A percentile compares a stretch with the other conserved stretches of the same genome.
Conservation (phyloP, 768 basidiomycete species). For the Panaeolus papilionaceus region DNA sequence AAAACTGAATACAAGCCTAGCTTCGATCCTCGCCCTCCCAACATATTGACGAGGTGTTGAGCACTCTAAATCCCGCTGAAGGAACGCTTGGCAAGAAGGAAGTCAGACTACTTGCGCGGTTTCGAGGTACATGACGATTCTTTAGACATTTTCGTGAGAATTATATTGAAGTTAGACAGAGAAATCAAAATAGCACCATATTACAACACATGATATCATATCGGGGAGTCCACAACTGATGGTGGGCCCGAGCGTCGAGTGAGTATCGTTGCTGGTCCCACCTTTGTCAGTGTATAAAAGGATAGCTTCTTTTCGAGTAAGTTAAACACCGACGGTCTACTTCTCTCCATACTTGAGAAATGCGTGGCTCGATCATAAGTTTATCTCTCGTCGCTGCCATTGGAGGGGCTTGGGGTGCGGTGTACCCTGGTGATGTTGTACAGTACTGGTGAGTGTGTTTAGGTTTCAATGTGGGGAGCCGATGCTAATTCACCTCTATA, state of each 20-base stretch:
- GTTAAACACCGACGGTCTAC: too few species aligned
- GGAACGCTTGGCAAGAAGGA: not conserved
- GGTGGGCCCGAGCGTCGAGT: not conserved
- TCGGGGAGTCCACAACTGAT: too few species aligned
- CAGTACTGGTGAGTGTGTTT: not conserved
- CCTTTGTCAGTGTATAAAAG: not conserved
- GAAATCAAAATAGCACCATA: not conserved
- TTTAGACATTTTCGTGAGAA: slow-evolving; percentile 10
- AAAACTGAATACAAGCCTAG: too few species aligned
- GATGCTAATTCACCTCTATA: not conserved
- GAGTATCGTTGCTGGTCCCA: not conserved
- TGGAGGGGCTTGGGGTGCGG: not conserved
- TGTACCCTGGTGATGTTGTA: not conserved
- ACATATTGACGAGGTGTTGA: not conserved
- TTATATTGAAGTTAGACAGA: not conserved
- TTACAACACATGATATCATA: not conserved
- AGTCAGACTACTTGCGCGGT: not conserved
- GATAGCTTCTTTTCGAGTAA: too few species aligned
- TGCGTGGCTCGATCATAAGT: not conserved
- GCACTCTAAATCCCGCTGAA: slow-evolving; percentile 46
- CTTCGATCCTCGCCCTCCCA: too few species aligned
- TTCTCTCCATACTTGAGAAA: not conserved
- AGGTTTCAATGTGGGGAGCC: too few species aligned
- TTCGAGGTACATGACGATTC: not conserved
- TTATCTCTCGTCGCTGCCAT: not conserved